These are phyloP conservation scores for Myrmaecium sp. DNA, from an alignment of 2,329 filamentous ascomycete genomes.

Conservation along the genomic window DNA sequence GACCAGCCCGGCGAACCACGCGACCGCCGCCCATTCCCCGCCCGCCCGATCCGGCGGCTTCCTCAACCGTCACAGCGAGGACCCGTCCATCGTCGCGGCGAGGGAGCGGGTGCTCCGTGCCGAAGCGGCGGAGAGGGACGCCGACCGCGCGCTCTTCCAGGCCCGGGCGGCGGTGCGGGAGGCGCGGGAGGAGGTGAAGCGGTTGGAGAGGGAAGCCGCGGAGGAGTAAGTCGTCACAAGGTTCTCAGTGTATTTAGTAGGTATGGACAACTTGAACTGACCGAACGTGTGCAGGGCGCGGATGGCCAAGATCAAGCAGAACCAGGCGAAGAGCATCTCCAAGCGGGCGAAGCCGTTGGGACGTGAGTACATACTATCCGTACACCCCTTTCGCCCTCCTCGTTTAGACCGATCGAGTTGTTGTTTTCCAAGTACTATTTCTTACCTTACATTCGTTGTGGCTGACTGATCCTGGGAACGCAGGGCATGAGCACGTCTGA, in stretches of 20 bases:
- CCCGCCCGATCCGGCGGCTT: conserved; percentile 12
- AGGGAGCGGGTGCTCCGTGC: conserved; percentile 44
- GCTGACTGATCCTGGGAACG: too few species aligned
- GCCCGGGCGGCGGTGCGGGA: conserved; percentile 43
- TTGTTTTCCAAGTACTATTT: too few species aligned
- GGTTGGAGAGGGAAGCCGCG: conserved; percentile 46
- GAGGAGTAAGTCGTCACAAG: conserved; percentile 30
- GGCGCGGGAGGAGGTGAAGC: conserved; percentile 45
- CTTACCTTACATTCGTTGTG: too few species aligned
- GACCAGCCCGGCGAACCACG: conserved; percentile 8
- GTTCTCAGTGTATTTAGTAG: not conserved
- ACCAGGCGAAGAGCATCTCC: conserved; percentile 45
- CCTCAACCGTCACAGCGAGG: conserved; percentile 33
- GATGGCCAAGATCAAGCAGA: conserved; percentile 50
- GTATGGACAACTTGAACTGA: not conserved
- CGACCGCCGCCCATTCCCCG: conserved; percentile 11
- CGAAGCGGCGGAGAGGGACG: conserved; percentile 46
- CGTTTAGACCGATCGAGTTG: too few species aligned
- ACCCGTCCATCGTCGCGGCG: conserved; percentile 45
- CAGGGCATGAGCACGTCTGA: too few species aligned
- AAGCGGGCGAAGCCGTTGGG: conserved; percentile 55
- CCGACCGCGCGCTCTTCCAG: conserved; percentile 43
- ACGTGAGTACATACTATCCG: too few species aligned
- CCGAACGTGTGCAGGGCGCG: conserved; percentile 27
- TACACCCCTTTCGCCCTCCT: too few species aligned